phyloP scores from a whole-genome alignment of 495 filamentous ascomycete species.

The Penicillium nucicola region DNA sequence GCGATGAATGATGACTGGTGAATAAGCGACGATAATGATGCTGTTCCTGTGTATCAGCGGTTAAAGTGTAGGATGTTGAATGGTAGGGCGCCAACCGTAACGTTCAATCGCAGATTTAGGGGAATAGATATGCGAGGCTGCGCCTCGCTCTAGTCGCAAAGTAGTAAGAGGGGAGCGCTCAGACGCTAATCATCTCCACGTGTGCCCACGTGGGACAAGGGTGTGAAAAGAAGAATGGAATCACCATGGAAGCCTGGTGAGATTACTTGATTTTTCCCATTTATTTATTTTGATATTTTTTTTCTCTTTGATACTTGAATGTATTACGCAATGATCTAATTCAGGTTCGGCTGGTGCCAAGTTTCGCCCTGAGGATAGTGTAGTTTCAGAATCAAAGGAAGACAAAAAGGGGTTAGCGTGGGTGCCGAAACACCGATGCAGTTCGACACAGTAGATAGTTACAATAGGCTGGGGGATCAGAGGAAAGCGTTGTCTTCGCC shows the following conservation, averaged over 20 bases:
- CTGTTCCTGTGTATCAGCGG: too few relatives aligned
- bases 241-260: slow-evolving; percentile 18
- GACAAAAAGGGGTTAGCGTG: neutral
- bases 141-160: slow-evolving; percentile 9
- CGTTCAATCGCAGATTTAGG: neutral
- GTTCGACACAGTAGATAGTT: too few relatives aligned
- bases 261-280: neutral
- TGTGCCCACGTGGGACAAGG: slow-evolving; percentile 43
- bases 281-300: neutral
- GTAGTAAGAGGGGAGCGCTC: slow-evolving; percentile 19
- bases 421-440: neutral
- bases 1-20: too few relatives aligned
- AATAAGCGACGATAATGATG: too few relatives aligned
- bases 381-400: slow-evolving; percentile 1
- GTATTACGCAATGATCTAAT: neutral
- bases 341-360: neutral
- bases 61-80: too few relatives aligned
- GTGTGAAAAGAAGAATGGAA: slow-evolving; percentile 30
- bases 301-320: neutral
- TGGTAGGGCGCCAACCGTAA: too few relatives aligned
- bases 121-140: slow-evolving; percentile 7
- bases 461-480: too few relatives aligned
- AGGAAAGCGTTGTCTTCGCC: too few relatives aligned
- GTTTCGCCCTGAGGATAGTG: neutral
- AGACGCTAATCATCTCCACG: slow-evolving; percentile 28